Conservation (phyloP, 116 monocot genomes). For the Posidonia oceanica region DNA sequence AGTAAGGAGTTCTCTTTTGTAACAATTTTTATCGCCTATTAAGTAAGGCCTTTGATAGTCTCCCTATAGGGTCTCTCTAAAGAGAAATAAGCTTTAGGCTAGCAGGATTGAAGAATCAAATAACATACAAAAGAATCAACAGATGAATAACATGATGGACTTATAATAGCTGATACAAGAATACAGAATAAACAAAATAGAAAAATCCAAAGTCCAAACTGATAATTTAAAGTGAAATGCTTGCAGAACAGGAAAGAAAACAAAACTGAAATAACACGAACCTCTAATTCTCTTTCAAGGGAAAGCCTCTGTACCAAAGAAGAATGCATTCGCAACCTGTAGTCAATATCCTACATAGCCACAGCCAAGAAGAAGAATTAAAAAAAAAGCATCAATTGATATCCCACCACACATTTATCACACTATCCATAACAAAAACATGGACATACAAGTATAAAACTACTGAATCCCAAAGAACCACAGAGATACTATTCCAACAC, state of each 20-base stretch:
- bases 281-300: slow-evolving; percentile 24
- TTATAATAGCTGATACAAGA: too few relatives aligned
- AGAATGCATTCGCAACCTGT: slow-evolving; percentile 17
- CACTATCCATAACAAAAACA: background rate
- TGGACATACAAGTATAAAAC: background rate
- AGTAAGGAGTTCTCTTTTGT: too few relatives aligned
- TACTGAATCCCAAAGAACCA: too few relatives aligned
- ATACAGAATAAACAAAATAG: background rate
- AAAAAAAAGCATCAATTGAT: background rate
- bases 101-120: background rate
- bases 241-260: background rate
- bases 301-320: slow-evolving; percentile 21
- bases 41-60: too few relatives aligned
- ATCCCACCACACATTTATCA: background rate
- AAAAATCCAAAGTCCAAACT: background rate
- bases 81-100: background rate
- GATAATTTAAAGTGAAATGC: background rate
- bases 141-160: too few relatives aligned
- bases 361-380: background rate
- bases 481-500: too few relatives aligned
- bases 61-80: too few relatives aligned
- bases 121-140: too few relatives aligned
- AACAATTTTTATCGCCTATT: too few relatives aligned
- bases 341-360: slow-evolving; percentile 13
- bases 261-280: slow-evolving; percentile 1